Evolutionary conservation across 1,284 basidiomycete species (phyloP).

Genomic region (Caloboletus inedulis): DNA sequence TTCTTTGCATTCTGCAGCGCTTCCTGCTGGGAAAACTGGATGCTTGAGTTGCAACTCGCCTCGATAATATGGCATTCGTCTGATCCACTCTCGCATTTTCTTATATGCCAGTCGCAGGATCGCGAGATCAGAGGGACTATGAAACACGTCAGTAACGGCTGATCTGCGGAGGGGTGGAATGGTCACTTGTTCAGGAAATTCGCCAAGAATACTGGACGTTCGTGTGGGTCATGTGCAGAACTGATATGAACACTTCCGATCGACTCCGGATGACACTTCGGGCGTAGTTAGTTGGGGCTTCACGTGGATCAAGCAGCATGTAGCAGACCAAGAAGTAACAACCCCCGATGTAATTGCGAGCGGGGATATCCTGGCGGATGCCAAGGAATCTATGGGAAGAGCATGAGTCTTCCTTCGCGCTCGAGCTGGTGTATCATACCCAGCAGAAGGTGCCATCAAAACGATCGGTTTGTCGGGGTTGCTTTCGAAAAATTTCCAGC

Average conservation of each 20-base stretch:
- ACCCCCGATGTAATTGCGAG: slow-evolving; percentile 17
- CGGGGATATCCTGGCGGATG: slow-evolving; percentile 7
- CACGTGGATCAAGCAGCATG: neutral
- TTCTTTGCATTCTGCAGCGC: slow-evolving; percentile 39
- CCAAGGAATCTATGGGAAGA: slow-evolving; percentile 11
- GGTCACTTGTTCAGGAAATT: slow-evolving; percentile 26
- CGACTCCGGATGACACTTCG: slow-evolving; percentile 40
- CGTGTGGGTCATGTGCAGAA: slow-evolving; percentile 36
- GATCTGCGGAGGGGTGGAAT: neutral
- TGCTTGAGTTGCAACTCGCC: slow-evolving; percentile 48
- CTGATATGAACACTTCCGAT: slow-evolving; percentile 44
- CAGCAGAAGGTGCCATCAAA: slow-evolving; percentile 35
- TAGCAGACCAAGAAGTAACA: slow-evolving; percentile 19
- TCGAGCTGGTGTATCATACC: slow-evolving; percentile 18
- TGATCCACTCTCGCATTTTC: slow-evolving; percentile 51
- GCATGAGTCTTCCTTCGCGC: neutral
- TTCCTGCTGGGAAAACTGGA: slow-evolving; percentile 47
- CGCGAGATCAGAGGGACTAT: slow-evolving; percentile 51
- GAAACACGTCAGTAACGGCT: slow-evolving; percentile 1
- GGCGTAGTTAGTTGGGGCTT: neutral
- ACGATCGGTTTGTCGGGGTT: slow-evolving; percentile 50
- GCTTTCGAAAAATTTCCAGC: slow-evolving; percentile 45
- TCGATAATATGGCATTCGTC: slow-evolving; percentile 54
- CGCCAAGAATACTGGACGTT: slow-evolving; percentile 38
- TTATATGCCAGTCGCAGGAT: slow-evolving; percentile 58